A percentile compares a stretch with the other conserved stretches of the same genome.
Evolutionary conservation across 345 rosid genomes (phyloP).

Genomic region (Eucalyptus pumila): DNA sequence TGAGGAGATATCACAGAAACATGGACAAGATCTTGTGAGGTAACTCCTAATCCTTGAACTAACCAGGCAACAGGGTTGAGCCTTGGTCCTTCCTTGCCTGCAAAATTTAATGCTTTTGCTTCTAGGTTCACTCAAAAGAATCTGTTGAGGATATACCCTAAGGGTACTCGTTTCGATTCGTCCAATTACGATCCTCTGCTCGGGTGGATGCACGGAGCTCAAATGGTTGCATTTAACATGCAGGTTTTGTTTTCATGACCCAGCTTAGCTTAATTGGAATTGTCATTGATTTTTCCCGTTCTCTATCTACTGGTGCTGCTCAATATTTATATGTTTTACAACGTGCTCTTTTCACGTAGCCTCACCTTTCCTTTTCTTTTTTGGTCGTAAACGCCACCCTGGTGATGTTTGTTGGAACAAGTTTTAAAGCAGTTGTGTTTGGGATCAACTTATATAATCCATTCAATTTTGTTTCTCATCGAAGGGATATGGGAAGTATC

Average conservation of each 20-base stretch:
- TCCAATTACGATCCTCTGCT: constrained; percentile 75
- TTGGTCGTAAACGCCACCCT: neutral
- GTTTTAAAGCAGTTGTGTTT: neutral
- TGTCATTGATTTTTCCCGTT: neutral
- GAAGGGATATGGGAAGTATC: constrained; percentile 56
- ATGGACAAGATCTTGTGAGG: constrained; percentile 42
- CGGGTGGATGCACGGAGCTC: constrained; percentile 96
- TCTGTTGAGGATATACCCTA: constrained; percentile 69
- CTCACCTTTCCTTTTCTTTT: neutral
- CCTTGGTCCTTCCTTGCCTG: neutral
- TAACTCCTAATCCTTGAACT: neutral
- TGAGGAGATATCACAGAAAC: constrained; percentile 18
- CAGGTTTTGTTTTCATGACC: constrained; percentile 33
- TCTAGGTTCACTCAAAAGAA: constrained; percentile 68
- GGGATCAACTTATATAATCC: neutral
- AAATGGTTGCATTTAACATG: constrained; percentile 98
- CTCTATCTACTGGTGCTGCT: neutral
- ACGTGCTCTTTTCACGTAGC: neutral
- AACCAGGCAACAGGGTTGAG: neutral
- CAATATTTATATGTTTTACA: neutral
- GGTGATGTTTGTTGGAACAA: neutral
- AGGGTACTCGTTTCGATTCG: constrained; percentile 53
- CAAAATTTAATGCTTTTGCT: neutral
- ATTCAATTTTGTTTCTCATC: neutral
- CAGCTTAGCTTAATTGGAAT: neutral